Base-by-base conservation (phyloP, 1,284 basidiomycete species). In the Ustilago hordei region DNA sequence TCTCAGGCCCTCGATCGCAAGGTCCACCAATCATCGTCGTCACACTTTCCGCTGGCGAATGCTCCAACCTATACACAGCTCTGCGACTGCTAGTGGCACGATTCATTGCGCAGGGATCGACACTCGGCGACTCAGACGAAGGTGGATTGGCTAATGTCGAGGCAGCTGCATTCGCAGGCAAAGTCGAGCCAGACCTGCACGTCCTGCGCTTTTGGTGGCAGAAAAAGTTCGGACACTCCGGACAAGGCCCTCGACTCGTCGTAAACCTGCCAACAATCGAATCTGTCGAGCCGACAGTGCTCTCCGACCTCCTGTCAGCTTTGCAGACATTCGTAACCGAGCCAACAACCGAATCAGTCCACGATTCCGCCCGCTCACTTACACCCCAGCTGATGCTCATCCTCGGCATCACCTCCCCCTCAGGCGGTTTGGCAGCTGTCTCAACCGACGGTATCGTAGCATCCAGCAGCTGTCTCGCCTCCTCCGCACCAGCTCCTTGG, bases 341-440 rank as follows among this genome's bases (percentile, higher is more conserved):
- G 39, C 54, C 69, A n/a, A 2, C 32, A 1, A 13, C 17, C n/a
- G 19, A 45, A 6, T 7, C 43, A 19, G 19, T n/a, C 11, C n/a
- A 15, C 50, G 15, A 47, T 32, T 6, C 35, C 54, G 36, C 0
- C 50, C 17, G 19, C 2, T 32, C 28, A 15, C 38, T 56, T 8
- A 50, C 38, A 19, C 74, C 74, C 1, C 61, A 69, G 36, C 63
- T 78, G 6, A n/a, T 69, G 35, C 75, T 78, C 8, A 61, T 78
- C 0, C 64, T 78, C 15, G 75, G 75, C 47, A 71, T 78, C 62
- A 78, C 70, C 2, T 78, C 75, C 1, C 75, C 75, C 8, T 74
- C 75, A 5, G 75, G 71, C 12, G 74, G 69, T 13, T 59, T 69
- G 12, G 59, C 61, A 15, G 56, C 75, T 2, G 67, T 69, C 0